These are phyloP conservation scores for rapeseed (Brassica napus) DNA, from an alignment of 345 rosid genomes.

Conservation along the genomic window DNA sequence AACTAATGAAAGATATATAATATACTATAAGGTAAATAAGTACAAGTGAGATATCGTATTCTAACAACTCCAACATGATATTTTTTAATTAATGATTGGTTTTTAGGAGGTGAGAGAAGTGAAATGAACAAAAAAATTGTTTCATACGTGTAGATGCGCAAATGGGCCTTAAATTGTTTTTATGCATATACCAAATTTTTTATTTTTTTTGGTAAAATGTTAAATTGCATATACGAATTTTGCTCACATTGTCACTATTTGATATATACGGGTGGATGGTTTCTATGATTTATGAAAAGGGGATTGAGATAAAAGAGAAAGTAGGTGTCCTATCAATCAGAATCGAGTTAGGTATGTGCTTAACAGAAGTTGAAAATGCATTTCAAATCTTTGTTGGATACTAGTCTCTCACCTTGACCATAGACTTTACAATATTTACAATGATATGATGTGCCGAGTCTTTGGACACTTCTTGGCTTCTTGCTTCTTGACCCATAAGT, in stretches of 20 bases:
- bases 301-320: constrained; percentile 1
- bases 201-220: too few relatives aligned
- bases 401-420: constrained; percentile 33
- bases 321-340: constrained; percentile 35
- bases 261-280: background rate
- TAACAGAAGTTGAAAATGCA: constrained; percentile 26
- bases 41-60: background rate
- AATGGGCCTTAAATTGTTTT: background rate
- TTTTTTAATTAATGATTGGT: background rate
- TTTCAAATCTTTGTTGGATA: constrained; percentile 24
- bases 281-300: background rate
- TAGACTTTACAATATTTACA: constrained; percentile 26
- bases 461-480: constrained; percentile 23
- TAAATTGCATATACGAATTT: background rate
- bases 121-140: background rate
- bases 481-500: constrained; percentile 10
- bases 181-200: background rate
- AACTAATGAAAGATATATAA: too few relatives aligned
- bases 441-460: constrained; percentile 29
- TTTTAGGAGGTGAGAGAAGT: background rate
- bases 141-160: background rate
- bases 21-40: background rate
- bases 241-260: background rate
- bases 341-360: constrained; percentile 12
- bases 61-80: background rate